Percentiles rank a stretch among this genome's conserved stretches.
These are phyloP conservation scores for Fusarium albosuccineum DNA, from an alignment of 2,329 filamentous ascomycete species.

Conservation along the genomic window DNA sequence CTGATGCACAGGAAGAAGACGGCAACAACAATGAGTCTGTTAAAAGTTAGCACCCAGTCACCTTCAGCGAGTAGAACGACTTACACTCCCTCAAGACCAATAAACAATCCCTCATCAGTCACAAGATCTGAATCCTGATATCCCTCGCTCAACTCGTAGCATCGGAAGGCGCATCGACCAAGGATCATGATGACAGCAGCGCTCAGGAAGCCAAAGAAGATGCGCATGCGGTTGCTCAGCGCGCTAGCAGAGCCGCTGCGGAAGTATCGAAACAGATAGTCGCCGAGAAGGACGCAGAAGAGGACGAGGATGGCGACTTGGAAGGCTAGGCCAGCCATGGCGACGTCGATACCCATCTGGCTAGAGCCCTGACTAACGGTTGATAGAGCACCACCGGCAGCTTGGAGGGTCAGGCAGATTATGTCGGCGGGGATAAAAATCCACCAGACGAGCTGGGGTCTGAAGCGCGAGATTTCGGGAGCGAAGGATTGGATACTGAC, in stretches of 20 bases:
- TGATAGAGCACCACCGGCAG: constrained; percentile 66
- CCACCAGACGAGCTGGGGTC: constrained; percentile 57
- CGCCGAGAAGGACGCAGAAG: constrained; percentile 62
- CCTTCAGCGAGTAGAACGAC: constrained; percentile 18
- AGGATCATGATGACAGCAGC: constrained; percentile 71
- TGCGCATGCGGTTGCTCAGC: constrained; percentile 42
- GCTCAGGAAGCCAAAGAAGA: constrained; percentile 66
- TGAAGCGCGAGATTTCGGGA: constrained; percentile 55
- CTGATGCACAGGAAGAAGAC: constrained; percentile 54
- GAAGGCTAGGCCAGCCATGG: constrained; percentile 66
- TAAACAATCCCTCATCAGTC: constrained; percentile 63
- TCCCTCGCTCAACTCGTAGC: constrained; percentile 73
- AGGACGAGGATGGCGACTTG: constrained; percentile 68
- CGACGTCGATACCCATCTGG: constrained; percentile 54
- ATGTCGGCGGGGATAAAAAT: constrained; percentile 67
- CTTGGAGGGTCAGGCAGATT: constrained; percentile 67
- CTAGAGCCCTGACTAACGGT: constrained; percentile 60
- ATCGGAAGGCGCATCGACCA: constrained; percentile 71
- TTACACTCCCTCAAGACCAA: constrained; percentile 65
- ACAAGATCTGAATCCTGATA: constrained; percentile 68
- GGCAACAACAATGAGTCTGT: constrained; percentile 52
- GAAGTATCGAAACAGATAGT: constrained; percentile 61
- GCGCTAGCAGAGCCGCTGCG: constrained; percentile 34
- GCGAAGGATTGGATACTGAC: constrained; percentile 56
- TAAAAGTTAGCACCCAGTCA: constrained; percentile 16